Conservation (phyloP, 1,284 basidiomycete genomes). For the Cystobasidiaceae sp. region DNA sequence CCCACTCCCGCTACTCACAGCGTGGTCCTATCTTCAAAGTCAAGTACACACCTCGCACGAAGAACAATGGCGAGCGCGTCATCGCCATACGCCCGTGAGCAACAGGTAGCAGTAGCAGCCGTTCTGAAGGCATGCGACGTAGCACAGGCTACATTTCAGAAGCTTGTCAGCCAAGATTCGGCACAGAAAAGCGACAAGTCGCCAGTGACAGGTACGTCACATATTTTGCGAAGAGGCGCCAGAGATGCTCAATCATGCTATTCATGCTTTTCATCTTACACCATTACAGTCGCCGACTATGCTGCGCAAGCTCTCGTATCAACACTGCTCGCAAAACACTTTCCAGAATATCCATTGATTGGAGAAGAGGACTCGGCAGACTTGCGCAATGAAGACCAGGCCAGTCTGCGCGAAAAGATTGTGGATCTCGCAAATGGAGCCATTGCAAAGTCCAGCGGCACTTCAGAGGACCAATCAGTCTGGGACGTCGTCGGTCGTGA, state of each 20-base stretch:
- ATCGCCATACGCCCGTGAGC: slow-evolving; percentile 15
- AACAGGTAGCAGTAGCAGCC: slow-evolving; percentile 70
- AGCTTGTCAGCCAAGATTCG: slow-evolving; percentile 78
- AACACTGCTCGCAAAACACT: slow-evolving; percentile 65
- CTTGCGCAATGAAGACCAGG: slow-evolving; percentile 54
- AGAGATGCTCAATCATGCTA: neutral
- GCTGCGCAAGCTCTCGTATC: slow-evolving; percentile 85
- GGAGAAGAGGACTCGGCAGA: slow-evolving; percentile 93
- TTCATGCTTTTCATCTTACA: neutral
- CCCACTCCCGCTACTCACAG: neutral
- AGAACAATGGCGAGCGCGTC: neutral
- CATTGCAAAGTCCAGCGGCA: slow-evolving; percentile 48
- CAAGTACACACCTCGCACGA: neutral
- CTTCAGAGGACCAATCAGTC: slow-evolving; percentile 44
- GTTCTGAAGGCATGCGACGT: slow-evolving; percentile 75
- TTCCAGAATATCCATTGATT: slow-evolving; percentile 81
- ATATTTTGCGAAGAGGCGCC: neutral
- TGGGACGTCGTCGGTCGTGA: slow-evolving; percentile 57
- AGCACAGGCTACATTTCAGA: slow-evolving; percentile 77
- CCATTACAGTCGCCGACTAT: slow-evolving; percentile 71
- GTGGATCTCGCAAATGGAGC: slow-evolving; percentile 78
- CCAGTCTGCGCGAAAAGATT: slow-evolving; percentile 61
- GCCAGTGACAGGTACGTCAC: slow-evolving; percentile 76
- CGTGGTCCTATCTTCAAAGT: neutral
- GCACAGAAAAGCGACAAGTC: slow-evolving; percentile 90